A percentile compares a stretch with the other conserved stretches of the same genome.
These are phyloP conservation scores for Magnusiomyces sp. DNA, from an alignment of 1,139 yeast genomes.

Conservation along the genomic window DNA sequence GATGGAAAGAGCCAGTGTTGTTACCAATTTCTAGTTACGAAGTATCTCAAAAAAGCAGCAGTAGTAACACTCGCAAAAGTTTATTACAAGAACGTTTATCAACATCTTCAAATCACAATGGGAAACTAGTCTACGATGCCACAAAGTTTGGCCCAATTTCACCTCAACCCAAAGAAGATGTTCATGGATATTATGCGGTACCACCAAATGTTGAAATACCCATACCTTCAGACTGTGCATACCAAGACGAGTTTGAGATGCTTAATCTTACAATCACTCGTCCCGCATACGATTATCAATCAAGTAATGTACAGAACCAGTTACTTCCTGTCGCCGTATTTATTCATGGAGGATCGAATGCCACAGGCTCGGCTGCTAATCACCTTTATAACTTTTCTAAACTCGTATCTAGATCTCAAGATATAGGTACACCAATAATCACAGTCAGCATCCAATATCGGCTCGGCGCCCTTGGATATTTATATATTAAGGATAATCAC, in stretches of 20 bases:
- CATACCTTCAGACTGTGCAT: constrained; percentile 6
- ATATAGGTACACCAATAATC: constrained; percentile 24
- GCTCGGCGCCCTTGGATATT: constrained; percentile 23
- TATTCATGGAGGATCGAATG: constrained; percentile 27
- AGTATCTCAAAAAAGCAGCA: neutral
- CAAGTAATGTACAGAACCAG: neutral
- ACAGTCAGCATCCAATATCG: constrained; percentile 26
- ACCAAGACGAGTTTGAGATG: constrained; percentile 20
- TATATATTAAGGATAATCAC: constrained; percentile 13
- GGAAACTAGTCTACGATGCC: constrained; percentile 9
- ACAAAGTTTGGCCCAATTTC: constrained; percentile 13
- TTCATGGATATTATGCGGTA: constrained; percentile 11
- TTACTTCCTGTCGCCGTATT: constrained; percentile 25
- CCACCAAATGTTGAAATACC: constrained; percentile 3
- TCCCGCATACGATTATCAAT: constrained; percentile 9
- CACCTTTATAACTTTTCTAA: constrained; percentile 12
- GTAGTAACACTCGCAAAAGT: neutral
- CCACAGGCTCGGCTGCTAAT: constrained; percentile 16
- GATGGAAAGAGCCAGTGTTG: constrained; percentile 10
- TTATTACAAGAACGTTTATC: neutral
- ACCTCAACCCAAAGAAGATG: constrained; percentile 13
- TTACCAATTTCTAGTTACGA: neutral
- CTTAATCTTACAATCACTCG: constrained; percentile 20
- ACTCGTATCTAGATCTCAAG: constrained; percentile 22
- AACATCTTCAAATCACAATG: neutral